These are phyloP conservation scores for Rhexocercosporidium sp. DNA, from an alignment of 2,329 filamentous ascomycete species.

Conservation along the genomic window DNA sequence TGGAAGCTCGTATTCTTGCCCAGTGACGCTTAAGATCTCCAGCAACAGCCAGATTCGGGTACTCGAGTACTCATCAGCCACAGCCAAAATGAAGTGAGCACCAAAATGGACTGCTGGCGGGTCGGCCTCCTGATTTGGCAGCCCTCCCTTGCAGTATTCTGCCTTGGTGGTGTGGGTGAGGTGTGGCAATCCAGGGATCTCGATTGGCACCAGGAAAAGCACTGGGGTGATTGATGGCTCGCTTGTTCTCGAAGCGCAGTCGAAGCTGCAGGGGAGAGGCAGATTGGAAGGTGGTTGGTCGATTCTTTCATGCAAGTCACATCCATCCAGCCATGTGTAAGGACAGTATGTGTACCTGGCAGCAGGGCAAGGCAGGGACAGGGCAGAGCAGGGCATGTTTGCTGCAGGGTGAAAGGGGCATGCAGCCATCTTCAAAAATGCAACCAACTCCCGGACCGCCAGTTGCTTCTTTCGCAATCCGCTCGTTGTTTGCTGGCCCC, in stretches of 20 bases:
- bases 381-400: not conserved
- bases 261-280: not conserved
- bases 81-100: slow-evolving; percentile 1
- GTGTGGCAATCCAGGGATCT: not conserved
- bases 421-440: slow-evolving; percentile 1
- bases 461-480: not conserved
- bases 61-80: not conserved
- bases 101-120: not conserved
- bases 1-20: not conserved
- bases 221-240: not conserved
- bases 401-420: slow-evolving; percentile 9
- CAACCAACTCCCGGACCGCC: slow-evolving; percentile 4
- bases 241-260: slow-evolving; percentile 7
- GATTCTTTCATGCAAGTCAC: slow-evolving; percentile 8
- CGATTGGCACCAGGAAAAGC: not conserved
- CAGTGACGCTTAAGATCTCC: not conserved
- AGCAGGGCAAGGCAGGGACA: not conserved
- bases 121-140: slow-evolving; percentile 2
- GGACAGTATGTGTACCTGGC: not conserved
- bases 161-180: not conserved
- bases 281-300: not conserved
- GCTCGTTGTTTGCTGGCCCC: not conserved
- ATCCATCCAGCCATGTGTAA: not conserved
- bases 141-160: not conserved
- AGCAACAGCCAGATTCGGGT: not conserved